A percentile compares a stretch with the other conserved stretches of the same genome.
These are phyloP conservation scores for Nakazawaea siamensis DNA, from an alignment of 805 yeast species.

Conservation along the genomic window DNA sequence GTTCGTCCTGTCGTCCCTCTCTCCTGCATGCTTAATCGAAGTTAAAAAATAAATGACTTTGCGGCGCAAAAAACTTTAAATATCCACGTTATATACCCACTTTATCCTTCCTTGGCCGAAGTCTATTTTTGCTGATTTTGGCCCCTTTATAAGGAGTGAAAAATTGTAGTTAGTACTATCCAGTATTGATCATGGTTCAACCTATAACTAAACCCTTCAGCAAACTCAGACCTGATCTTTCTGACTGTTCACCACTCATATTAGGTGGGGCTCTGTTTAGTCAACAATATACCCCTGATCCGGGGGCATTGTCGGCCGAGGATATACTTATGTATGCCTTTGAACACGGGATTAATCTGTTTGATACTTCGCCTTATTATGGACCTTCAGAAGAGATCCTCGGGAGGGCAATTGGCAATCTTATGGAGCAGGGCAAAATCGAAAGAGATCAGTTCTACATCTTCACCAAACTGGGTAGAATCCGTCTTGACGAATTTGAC, in stretches of 20 bases:
- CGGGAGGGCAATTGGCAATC: slow-evolving; percentile 54
- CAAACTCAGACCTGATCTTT: slow-evolving; percentile 14
- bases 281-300: slow-evolving; percentile 67
- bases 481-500: slow-evolving; percentile 62
- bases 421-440: slow-evolving; percentile 26
- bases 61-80: no score
- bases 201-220: slow-evolving; percentile 3
- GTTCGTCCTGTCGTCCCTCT: no score
- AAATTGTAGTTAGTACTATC: no score
- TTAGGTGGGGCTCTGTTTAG: slow-evolving; percentile 90
- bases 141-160: no score
- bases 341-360: slow-evolving; percentile 58
- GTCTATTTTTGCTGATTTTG: no score
- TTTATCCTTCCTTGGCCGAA: no score
- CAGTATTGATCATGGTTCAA: background rate
- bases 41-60: no score
- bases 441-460: slow-evolving; percentile 60
- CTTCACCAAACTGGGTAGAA: slow-evolving; percentile 83
- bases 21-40: no score
- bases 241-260: slow-evolving; percentile 46
- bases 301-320: slow-evolving; percentile 46
- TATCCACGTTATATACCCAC: no score
- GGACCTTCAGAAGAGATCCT: slow-evolving; percentile 77
- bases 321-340: slow-evolving; percentile 57
- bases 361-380: slow-evolving; percentile 91